phyloP scores from a whole-genome alignment of 129 eudicot genomes.

The Chrysanthemum seticuspe region DNA sequence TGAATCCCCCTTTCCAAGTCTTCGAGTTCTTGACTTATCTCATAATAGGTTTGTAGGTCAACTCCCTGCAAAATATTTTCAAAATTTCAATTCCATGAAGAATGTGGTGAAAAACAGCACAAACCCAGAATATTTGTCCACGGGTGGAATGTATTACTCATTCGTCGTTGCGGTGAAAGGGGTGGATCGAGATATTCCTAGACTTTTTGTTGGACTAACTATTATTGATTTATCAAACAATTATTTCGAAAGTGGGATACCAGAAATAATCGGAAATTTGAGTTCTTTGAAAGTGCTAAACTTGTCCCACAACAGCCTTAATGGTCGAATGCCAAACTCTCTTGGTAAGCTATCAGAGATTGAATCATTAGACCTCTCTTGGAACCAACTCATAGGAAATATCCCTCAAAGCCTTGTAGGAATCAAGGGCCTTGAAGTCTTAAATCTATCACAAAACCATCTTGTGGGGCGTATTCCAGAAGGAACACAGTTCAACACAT shows the following conservation, averaged over 20 bases:
- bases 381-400: constrained; percentile 30
- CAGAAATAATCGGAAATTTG: constrained; percentile 18
- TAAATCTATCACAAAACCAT: too few relatives aligned
- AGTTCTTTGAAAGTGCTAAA: constrained; percentile 15
- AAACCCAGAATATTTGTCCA: not conserved
- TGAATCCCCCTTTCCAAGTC: constrained; percentile 17
- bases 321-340: constrained; percentile 31
- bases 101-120: not conserved
- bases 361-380: constrained; percentile 38
- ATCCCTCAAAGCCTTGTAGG: constrained; percentile 24
- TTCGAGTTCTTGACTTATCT: constrained; percentile 43
- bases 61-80: constrained; percentile 20
- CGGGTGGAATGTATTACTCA: not conserved
- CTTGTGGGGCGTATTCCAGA: too few relatives aligned
- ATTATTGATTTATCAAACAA: constrained; percentile 9
- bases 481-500: too few relatives aligned
- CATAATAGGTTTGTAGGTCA: constrained; percentile 32
- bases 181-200: not conserved
- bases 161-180: constrained; percentile 17
- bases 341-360: constrained; percentile 26
- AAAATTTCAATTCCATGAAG: constrained; percentile 35
- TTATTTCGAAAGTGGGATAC: constrained; percentile 17
- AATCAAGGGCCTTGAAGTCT: constrained; percentile 17
- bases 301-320: constrained; percentile 33
- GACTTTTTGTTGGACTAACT: constrained; percentile 10